Evolutionary conservation across 148 eudicot genomes (phyloP), one percentile per base, ranked within the genome.

Genomic region (Cornus suecica): DNA sequence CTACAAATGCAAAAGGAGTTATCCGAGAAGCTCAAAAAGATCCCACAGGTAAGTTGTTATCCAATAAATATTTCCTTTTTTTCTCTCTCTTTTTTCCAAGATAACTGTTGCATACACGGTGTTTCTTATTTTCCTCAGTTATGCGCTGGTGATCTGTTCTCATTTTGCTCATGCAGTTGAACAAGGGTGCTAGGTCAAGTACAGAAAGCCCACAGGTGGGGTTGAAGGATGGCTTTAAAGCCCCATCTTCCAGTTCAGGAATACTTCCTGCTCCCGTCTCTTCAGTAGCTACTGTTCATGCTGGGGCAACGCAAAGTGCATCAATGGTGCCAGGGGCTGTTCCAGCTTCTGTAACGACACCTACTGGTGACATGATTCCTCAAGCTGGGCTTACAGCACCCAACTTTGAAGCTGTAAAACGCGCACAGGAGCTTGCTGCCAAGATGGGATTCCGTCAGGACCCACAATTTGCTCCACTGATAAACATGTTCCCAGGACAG

Each of bases 391-490:
- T 88, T 67, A 81, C 85, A 58, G 84, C 79, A 18, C 85, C 91
- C 51, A 90, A 83, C 74, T 74, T 79, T 69, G 99, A 95, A 86
- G 97, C 97, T 72, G 94, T 95, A 26, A 91, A 86, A 80, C 89
- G 90, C 76, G 99, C 97, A 58, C 97, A 92, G 78, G 97, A 95
- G 77, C 82, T 92, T 75, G 96, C 97, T 82, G 96, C 94, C 37
- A 90, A 89, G 82, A 87, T 95, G 94, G 97, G 97, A 69, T 95
- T 95, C 48, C 88, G 93, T 67, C 99, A 88, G 83, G 99, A 95
- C 80, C 92, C 97, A 37, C 90, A 95, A 80, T 92, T 91, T 82
- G 94, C 89, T 85, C 97, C 97, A 28, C 83, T 95, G 34, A 87
- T 91, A 69, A 95, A 90, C 77, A 79, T 91, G 88, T 91, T 95